Conservation (phyloP, 2,329 filamentous ascomycete genomes). For the Tolypocladium pustulatum region DNA sequence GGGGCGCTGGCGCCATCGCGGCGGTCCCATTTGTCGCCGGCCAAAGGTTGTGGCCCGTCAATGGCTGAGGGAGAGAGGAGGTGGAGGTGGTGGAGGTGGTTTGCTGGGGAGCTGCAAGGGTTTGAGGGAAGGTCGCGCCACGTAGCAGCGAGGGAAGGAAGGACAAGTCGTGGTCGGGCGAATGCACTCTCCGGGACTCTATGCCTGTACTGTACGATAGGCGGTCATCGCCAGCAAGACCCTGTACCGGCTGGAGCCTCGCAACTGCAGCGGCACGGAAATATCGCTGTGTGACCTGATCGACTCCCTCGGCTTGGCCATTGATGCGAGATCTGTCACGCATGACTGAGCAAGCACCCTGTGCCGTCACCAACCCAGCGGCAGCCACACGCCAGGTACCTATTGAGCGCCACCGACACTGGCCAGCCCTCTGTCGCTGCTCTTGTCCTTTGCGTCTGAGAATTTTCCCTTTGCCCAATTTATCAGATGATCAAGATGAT, state of each 20-base stretch:
- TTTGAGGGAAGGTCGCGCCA: neutral
- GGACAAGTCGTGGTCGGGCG: neutral
- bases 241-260: neutral
- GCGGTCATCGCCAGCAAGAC: too few relatives aligned
- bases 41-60: neutral
- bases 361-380: neutral
- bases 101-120: neutral
- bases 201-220: too few relatives aligned
- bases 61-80: neutral
- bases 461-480: neutral
- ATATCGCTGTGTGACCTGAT: neutral
- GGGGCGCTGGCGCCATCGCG: neutral
- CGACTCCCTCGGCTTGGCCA: neutral
- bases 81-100: neutral
- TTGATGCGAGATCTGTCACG: neutral
- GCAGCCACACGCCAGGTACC: neutral
- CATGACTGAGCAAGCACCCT: neutral
- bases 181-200: neutral
- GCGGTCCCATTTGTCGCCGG: too few relatives aligned
- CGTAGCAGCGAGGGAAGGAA: neutral
- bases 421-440: neutral
- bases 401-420: neutral
- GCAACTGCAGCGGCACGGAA: neutral
- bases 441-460: neutral
- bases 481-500: constrained; percentile 3